Conservation (phyloP, 1,284 basidiomycete species). For the Trametes hirsuta region DNA sequence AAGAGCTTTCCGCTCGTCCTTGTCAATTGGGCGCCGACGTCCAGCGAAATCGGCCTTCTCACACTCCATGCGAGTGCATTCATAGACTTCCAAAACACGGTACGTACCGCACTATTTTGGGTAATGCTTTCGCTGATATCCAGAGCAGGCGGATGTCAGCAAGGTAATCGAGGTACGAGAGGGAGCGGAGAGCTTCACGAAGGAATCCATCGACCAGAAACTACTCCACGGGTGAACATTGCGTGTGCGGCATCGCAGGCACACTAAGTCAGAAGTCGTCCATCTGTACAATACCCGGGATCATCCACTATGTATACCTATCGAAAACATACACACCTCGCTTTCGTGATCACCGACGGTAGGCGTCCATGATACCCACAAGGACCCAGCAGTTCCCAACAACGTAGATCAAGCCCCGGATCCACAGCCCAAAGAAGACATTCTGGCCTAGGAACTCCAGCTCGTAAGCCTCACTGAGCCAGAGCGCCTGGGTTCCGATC, state of each 20-base stretch:
- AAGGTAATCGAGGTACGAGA: slow-evolving; percentile 83
- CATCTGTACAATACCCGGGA: slow-evolving; percentile 19
- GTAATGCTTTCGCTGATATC: not conserved
- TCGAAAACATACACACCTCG: slow-evolving; percentile 8
- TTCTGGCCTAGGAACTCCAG: slow-evolving; percentile 85
- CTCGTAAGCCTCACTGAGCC: slow-evolving; percentile 85
- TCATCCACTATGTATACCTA: slow-evolving; percentile 17
- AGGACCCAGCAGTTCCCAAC: slow-evolving; percentile 79
- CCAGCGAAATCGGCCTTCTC: slow-evolving; percentile 75
- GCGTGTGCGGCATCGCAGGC: not conserved
- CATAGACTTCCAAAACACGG: slow-evolving; percentile 77
- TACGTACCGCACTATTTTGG: slow-evolving; percentile 38
- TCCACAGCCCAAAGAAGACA: slow-evolving; percentile 79
- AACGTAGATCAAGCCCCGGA: slow-evolving; percentile 76
- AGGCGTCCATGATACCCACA: slow-evolving; percentile 60
- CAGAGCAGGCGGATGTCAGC: slow-evolving; percentile 63
- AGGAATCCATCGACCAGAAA: slow-evolving; percentile 66
- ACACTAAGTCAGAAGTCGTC: not conserved
- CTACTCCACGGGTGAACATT: slow-evolving; percentile 43
- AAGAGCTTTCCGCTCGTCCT: slow-evolving; percentile 84
- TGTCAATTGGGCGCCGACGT: slow-evolving; percentile 84
- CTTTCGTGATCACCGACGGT: slow-evolving; percentile 27
- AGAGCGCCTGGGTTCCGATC: slow-evolving; percentile 80
- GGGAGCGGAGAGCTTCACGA: slow-evolving; percentile 79
- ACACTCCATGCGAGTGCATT: slow-evolving; percentile 86